Base-by-base conservation (phyloP, 805 yeast genomes). In the Vanderwaltozyma tropicalis region DNA sequence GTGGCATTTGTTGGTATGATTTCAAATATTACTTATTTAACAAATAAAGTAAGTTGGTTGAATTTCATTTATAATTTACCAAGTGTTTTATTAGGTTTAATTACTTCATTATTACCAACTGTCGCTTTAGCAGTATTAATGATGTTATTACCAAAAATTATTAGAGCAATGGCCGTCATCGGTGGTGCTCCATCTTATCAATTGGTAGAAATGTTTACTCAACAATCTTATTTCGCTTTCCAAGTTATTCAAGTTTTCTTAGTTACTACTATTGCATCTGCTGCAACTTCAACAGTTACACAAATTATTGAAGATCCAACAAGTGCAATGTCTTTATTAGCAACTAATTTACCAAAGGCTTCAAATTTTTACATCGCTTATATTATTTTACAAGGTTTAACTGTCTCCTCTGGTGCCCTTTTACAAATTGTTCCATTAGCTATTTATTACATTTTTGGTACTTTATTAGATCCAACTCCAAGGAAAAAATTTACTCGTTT, bases 1-100 rank as follows among this genome's bases (percentile, higher is more conserved):
- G 86, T 80, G 29, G 80, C 88, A 3, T 76, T 81, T 55, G 86
- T 81, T 34, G 88, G 88, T 70, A 53, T 77, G 52, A 66, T 81
- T 41, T 80, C 88, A 3, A 80, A 80, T 51, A 61, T 81, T 44
- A 73, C 79, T 15, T 71, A 71, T 48, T 64, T 81, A 50, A 78
- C 78, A 6, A 66, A 75, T 40, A 72, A 72, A 44, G 48, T 77
- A 25, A 72, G 57, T 18, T 73, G 74, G 61, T 66, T 81, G 44
- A 57, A 53, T 13, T 80, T 76, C 47, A 74, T 81, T 43, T 64
- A 76, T 45, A 62, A 69, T 0, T 53, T 80, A 44, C 87, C 87
- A 12, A 34, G 52, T 2, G 54, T 37, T 12, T 58, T 81, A 37
- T 57, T 76, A 35, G 89, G 88, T 55, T 39, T 80, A 20, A 62